Evolutionary conservation across 345 rosid species (phyloP), one percentile per base, ranked within the genome.

Genomic region (Isatis tinctoria): DNA sequence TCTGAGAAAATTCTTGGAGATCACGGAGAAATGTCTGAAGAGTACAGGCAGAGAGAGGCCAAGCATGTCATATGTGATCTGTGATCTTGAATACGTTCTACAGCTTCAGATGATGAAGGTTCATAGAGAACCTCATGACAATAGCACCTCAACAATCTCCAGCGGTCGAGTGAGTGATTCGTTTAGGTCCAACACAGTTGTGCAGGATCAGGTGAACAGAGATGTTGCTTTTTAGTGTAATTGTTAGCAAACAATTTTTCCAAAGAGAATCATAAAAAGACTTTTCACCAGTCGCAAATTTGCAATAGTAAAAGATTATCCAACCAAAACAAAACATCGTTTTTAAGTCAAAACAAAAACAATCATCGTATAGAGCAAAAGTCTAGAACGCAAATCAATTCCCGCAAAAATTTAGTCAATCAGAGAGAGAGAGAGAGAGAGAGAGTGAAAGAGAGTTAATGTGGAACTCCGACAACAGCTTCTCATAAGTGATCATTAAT

Each of bases 21-120:
- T 75, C 1, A 82, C 84, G 0, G 85, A 84, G 82, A 85, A 84
- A 57, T 92, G 97, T 78, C 64, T 89, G 78, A 78, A 62, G 17
- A 88, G 85, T 18, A 54, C 67, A 18, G 82, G 81, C 0, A 40
- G 35, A 3, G 69, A 81, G 93, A 83, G 93, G 72, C 88, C 92
- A 30, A 61, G 70, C 1, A 92, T 92, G 93, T 77, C 45, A 3
- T 86, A 85, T 63, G 89, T 88, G 54, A 64, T 75, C 16, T 91
- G 91, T 68, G 81, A 77, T 52, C 41, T 72, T 6, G 77, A 65
- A 32, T 72, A 77, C 4, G 61, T 52, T 16, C 3, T 72, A 1
- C 57, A 52, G 68, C 72, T 77, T 24, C 80, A 77, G 54, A 48
- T 30, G 71, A 37, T 10, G 53, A 56, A 33, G 24, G 9, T 16